These are phyloP conservation scores for Scutellaria barbata DNA, from an alignment of 257 asterid species.

Conservation along the genomic window DNA sequence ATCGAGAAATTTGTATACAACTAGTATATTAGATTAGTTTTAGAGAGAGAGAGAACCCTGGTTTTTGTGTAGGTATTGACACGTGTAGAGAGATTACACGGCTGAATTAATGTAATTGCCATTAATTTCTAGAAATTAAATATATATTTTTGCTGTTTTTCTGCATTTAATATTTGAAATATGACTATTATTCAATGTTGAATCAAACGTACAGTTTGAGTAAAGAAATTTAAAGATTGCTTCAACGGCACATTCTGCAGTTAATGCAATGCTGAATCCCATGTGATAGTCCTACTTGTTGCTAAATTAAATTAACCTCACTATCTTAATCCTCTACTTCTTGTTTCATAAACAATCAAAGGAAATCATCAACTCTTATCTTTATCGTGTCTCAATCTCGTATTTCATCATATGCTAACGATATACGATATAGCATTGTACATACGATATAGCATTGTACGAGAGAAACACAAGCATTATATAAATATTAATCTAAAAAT, in stretches of 20 bases:
- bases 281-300: conserved; percentile 30
- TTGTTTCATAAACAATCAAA: conserved; percentile 13
- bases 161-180: background rate
- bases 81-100: conserved; percentile 35
- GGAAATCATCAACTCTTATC: too few relatives aligned
- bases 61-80: conserved; percentile 22
- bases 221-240: conserved; percentile 37
- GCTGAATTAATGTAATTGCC: conserved; percentile 17
- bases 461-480: background rate
- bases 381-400: background rate
- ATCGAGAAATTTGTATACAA: background rate
- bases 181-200: conserved; percentile 20
- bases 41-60: conserved; percentile 1
- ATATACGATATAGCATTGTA: too few relatives aligned
- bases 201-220: conserved; percentile 27
- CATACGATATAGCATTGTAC: too few relatives aligned
- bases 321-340: too few relatives aligned
- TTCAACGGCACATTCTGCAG: conserved; percentile 47
- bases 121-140: conserved; percentile 10
- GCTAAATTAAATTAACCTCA: background rate
- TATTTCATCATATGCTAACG: background rate
- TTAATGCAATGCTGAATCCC: conserved; percentile 45
- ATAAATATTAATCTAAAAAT: too few relatives aligned
- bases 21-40: conserved; percentile 5
- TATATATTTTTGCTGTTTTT: background rate